A percentile compares a stretch with the other conserved stretches of the same genome.
Evolutionary conservation across 805 yeast genomes (phyloP).

Genomic region (Wickerhamomyces ciferrii): DNA sequence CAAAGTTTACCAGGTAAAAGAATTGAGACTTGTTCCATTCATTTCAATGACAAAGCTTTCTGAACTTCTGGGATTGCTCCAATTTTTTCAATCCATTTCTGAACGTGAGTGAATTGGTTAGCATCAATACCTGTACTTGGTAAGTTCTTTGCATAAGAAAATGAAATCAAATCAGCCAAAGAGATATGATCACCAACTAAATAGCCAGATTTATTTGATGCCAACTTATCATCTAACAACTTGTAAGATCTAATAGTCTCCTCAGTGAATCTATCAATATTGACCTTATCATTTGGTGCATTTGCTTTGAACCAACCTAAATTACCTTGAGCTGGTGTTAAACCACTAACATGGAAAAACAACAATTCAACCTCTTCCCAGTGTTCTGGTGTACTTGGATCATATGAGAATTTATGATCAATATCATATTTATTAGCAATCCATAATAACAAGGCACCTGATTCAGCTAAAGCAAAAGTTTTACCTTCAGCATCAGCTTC

Average conservation of each 20-base stretch:
- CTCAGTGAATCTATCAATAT: slow-evolving; percentile 37
- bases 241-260: slow-evolving; percentile 46
- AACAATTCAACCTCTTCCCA: slow-evolving; percentile 47
- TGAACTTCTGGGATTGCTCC: background rate
- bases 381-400: slow-evolving; percentile 34
- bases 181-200: slow-evolving; percentile 55
- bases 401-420: slow-evolving; percentile 34
- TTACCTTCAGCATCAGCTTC: slow-evolving; percentile 32
- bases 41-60: too few relatives aligned
- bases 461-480: slow-evolving; percentile 41
- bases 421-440: slow-evolving; percentile 54
- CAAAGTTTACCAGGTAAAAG: too few relatives aligned
- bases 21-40: too few relatives aligned
- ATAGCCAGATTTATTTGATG: slow-evolving; percentile 38
- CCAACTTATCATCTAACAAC: slow-evolving; percentile 44
- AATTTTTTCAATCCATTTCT: background rate
- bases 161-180: slow-evolving; percentile 49
- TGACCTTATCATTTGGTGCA: slow-evolving; percentile 45
- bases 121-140: background rate
- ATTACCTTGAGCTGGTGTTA: slow-evolving; percentile 59
- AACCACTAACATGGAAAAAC: slow-evolving; percentile 51
- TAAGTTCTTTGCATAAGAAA: slow-evolving; percentile 23
- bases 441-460: slow-evolving; percentile 57
- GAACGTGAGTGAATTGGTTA: background rate
- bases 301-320: slow-evolving; percentile 33